Evolutionary conservation across 495 filamentous ascomycete species (phyloP).

Genomic region (Clohesyomyces aquaticus): DNA sequence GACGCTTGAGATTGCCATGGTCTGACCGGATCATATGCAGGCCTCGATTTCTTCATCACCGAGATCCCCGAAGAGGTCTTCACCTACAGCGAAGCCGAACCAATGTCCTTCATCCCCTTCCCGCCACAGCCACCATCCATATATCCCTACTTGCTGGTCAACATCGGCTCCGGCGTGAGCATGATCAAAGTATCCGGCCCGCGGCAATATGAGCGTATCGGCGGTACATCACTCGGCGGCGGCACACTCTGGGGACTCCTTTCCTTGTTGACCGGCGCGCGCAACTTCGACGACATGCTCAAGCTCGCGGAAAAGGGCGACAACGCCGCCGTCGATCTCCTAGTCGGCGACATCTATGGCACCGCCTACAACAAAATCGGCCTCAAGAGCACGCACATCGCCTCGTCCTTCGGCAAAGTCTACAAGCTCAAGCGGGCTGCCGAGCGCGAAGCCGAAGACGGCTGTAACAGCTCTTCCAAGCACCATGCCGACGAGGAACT

Average conservation of each 20-base stretch:
- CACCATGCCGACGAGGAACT: slow-evolving; percentile 18
- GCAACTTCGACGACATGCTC: slow-evolving; percentile 94
- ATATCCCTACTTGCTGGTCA: slow-evolving; percentile 96
- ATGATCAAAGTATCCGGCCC: slow-evolving; percentile 97
- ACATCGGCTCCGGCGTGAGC: slow-evolving; percentile 98
- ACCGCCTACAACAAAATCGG: slow-evolving; percentile 95
- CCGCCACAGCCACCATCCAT: slow-evolving; percentile 63
- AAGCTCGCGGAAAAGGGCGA: slow-evolving; percentile 92
- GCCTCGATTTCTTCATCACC: slow-evolving; percentile 97
- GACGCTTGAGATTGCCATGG: neutral
- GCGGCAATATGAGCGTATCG: slow-evolving; percentile 80
- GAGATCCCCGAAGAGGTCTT: slow-evolving; percentile 97
- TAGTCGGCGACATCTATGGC: slow-evolving; percentile 97
- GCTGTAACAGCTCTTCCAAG: slow-evolving; percentile 58
- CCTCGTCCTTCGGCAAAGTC: slow-evolving; percentile 94
- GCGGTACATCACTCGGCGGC: slow-evolving; percentile 91
- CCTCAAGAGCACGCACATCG: slow-evolving; percentile 89
- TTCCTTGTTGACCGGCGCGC: slow-evolving; percentile 83
- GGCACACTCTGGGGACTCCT: slow-evolving; percentile 96
- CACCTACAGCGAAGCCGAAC: slow-evolving; percentile 85
- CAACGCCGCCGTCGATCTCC: slow-evolving; percentile 91
- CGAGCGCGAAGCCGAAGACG: slow-evolving; percentile 77
- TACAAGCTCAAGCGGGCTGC: slow-evolving; percentile 81
- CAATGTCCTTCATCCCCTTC: slow-evolving; percentile 77
- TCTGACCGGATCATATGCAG: slow-evolving; percentile 48